Conservation (phyloP, 75 land plant species). For the Pinus taeda region DNA sequence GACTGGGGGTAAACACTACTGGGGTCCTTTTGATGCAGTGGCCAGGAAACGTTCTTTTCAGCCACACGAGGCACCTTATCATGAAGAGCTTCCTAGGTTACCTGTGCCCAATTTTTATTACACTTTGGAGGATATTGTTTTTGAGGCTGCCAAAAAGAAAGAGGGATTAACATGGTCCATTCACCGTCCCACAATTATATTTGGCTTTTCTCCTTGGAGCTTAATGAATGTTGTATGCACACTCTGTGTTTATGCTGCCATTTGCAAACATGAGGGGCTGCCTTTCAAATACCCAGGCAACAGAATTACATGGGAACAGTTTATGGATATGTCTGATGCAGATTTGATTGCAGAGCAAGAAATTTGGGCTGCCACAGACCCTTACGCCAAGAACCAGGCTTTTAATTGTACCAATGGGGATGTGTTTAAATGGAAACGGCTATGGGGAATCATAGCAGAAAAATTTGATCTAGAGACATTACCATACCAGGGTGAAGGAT, state of each 20-base stretch:
- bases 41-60: constrained; percentile 14
- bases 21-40: constrained; percentile 49
- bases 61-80: constrained; percentile 58
- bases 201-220: constrained; percentile 69
- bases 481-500: constrained; percentile 16
- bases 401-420: constrained; percentile 80
- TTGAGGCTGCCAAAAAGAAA: constrained; percentile 33
- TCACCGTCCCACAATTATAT: constrained; percentile 57
- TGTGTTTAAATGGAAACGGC: constrained; percentile 65
- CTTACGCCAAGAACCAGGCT: constrained; percentile 70
- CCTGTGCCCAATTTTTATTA: constrained; percentile 65
- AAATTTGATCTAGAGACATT: constrained; percentile 48
- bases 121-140: constrained; percentile 49
- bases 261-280: constrained; percentile 57
- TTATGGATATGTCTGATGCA: constrained; percentile 63
- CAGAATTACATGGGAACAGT: constrained; percentile 50
- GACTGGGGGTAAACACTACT: constrained; percentile 78
- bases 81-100: constrained; percentile 67
- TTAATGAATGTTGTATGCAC: constrained; percentile 54
- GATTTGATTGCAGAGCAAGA: constrained; percentile 89
- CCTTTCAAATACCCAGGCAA: constrained; percentile 56
- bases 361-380: constrained; percentile 78
- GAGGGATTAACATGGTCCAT: constrained; percentile 53
- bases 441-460: constrained; percentile 73
- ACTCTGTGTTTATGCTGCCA: constrained; percentile 66